phyloP scores from a whole-genome alignment of 768 basidiomycete species.

The Mycena polygramma region DNA sequence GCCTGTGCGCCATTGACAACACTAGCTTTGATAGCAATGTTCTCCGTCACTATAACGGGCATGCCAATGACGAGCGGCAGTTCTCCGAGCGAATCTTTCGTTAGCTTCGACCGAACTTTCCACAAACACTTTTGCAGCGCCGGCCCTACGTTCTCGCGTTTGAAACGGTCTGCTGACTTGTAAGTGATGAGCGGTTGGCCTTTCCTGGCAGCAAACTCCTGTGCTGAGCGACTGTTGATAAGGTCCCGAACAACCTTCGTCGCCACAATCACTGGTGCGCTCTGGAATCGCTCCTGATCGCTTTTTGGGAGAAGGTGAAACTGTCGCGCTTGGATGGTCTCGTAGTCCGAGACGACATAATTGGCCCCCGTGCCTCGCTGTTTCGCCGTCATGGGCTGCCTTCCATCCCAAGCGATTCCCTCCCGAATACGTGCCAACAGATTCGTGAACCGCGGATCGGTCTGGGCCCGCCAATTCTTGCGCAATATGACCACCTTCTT shows the following conservation, averaged over 20 bases:
- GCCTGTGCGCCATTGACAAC: constrained; percentile 11
- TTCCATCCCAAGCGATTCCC: constrained; percentile 13
- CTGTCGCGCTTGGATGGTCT: neutral
- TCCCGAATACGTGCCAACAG: neutral
- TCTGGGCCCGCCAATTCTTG: neutral
- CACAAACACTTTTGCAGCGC: neutral
- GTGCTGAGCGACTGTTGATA: no score
- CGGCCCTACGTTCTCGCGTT: neutral
- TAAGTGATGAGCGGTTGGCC: neutral
- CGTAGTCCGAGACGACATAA: neutral
- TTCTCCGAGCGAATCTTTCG: neutral
- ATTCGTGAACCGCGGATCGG: constrained; percentile 6
- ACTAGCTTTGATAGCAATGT: neutral
- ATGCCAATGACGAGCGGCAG: constrained; percentile 6
- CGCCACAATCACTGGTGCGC: neutral
- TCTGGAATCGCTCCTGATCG: neutral
- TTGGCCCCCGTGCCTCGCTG: neutral
- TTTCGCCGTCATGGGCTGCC: neutral
- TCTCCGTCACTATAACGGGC: constrained; percentile 15
- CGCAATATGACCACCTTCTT: neutral
- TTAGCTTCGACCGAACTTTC: neutral
- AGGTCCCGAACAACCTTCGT: neutral
- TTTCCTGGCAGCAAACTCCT: no score
- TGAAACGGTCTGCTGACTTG: neutral
- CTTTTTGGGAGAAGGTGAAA: neutral